Evolutionary conservation across 805 yeast genomes (phyloP).

Genomic region (Yamadazyma laniorum): DNA sequence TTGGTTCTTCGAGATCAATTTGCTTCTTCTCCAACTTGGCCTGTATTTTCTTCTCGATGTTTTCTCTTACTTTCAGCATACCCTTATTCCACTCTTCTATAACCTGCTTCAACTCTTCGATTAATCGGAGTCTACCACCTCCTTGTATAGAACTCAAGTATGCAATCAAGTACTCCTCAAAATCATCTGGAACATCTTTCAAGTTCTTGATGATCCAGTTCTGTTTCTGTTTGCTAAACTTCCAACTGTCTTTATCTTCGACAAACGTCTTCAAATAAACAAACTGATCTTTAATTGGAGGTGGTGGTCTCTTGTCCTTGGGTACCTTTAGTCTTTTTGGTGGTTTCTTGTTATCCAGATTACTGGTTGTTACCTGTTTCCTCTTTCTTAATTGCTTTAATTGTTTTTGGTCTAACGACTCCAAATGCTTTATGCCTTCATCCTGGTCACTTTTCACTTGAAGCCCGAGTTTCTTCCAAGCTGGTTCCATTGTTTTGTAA

Average conservation of each 20-base stretch:
- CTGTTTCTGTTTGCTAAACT: conserved; percentile 83
- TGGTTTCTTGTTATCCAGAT: conserved; percentile 44
- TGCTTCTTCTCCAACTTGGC: conserved; percentile 22
- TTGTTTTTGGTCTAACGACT: conserved; percentile 31
- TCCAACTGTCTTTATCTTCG: conserved; percentile 64
- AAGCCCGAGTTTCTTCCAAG: conserved; percentile 80
- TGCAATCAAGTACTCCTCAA: conserved; percentile 46
- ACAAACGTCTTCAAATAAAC: conserved; percentile 59
- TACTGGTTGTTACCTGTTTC: conserved; percentile 1
- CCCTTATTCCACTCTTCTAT: conserved; percentile 57
- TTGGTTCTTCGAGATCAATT: conserved; percentile 16
- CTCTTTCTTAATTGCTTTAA: conserved; percentile 35
- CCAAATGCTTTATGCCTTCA: conserved; percentile 45
- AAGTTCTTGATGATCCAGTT: conserved; percentile 77
- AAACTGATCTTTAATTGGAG: conserved; percentile 76
- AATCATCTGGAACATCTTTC: conserved; percentile 48
- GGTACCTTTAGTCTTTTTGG: conserved; percentile 72
- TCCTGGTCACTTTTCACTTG: conserved; percentile 51
- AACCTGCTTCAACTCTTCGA: conserved; percentile 46
- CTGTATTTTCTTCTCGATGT: conserved; percentile 36
- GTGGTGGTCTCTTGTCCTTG: conserved; percentile 62
- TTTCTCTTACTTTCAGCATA: conserved; percentile 41
- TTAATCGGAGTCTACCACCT: conserved; percentile 59
- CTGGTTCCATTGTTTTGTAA: conserved; percentile 44
- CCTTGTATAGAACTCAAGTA: conserved; percentile 69